Percentiles rank a stretch among this genome's conserved stretches.
These are phyloP conservation scores for Hanseniaspora jakobsenii DNA, from an alignment of 805 yeast species.

Conservation along the genomic window DNA sequence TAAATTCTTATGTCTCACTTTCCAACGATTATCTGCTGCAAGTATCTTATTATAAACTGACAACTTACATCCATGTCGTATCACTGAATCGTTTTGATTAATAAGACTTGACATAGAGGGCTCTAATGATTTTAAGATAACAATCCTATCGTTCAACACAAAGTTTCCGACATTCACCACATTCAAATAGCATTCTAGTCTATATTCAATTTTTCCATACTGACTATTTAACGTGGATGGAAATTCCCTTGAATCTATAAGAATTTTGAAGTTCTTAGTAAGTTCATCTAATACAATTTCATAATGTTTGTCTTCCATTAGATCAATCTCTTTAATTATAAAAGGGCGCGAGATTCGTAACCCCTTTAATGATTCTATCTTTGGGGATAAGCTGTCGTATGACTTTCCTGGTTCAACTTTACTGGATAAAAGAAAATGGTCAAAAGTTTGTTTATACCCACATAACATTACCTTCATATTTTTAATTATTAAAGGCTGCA, in stretches of 20 bases:
- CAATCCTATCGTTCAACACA: constrained; percentile 6
- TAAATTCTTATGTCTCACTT: neutral
- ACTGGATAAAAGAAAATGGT: constrained; percentile 1
- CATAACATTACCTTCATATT: constrained; percentile 11
- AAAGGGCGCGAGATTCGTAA: constrained; percentile 11
- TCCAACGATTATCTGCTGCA: neutral
- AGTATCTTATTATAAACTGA: constrained; percentile 4
- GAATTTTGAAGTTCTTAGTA: constrained; percentile 14
- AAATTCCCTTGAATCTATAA: constrained; percentile 16
- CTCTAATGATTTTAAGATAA: constrained; percentile 9
- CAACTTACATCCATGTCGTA: neutral
- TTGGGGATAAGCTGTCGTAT: constrained; percentile 3
- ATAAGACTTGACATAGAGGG: constrained; percentile 10
- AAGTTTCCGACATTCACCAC: constrained; percentile 11
- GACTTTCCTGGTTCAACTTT: neutral
- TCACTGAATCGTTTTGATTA: constrained; percentile 13
- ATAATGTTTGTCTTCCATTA: neutral
- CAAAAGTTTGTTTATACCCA: constrained; percentile 11
- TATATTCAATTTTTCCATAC: constrained; percentile 18
- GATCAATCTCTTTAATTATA: constrained; percentile 5
- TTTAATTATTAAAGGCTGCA: neutral
- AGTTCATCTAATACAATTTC: neutral
- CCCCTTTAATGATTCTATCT: constrained; percentile 1
- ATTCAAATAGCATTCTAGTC: constrained; percentile 16
- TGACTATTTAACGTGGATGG: constrained; percentile 16